phyloP scores from a whole-genome alignment of 495 filamentous ascomycete genomes.

The Hypoxylon trugodes region DNA sequence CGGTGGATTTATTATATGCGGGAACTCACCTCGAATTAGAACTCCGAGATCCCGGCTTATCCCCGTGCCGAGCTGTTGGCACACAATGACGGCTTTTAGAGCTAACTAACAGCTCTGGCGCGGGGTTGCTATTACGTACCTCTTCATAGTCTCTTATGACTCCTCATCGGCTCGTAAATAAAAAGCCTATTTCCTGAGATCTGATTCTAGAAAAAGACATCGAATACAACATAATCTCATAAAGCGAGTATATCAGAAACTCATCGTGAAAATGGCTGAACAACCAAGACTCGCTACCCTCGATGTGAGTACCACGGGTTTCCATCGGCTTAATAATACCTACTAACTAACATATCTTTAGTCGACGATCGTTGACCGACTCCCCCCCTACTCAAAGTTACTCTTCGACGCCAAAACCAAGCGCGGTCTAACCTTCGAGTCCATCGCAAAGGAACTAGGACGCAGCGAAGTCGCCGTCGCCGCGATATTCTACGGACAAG shows the following conservation, averaged over 20 bases:
- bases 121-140: slow-evolving; percentile 40
- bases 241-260: slow-evolving; percentile 1
- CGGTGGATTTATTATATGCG: slow-evolving; percentile 37
- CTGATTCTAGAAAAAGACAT: background rate
- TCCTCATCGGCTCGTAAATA: slow-evolving; percentile 18
- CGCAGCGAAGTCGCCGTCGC: slow-evolving; percentile 91
- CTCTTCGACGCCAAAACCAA: slow-evolving; percentile 87
- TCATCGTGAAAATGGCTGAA: slow-evolving; percentile 43
- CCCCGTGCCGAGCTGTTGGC: slow-evolving; percentile 34
- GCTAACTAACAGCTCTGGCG: slow-evolving; percentile 27
- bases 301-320: slow-evolving; percentile 41
- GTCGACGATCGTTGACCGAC: slow-evolving; percentile 54
- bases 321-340: background rate
- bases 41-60: slow-evolving; percentile 46
- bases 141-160: slow-evolving; percentile 3
- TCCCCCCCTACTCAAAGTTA: slow-evolving; percentile 73
- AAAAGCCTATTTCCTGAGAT: background rate
- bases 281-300: slow-evolving; percentile 45
- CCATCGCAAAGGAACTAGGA: slow-evolving; percentile 77
- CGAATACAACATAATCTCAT: background rate
- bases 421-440: slow-evolving; percentile 79
- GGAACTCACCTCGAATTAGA: slow-evolving; percentile 12
- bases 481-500: slow-evolving; percentile 95
- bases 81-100: slow-evolving; percentile 24
- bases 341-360: slow-evolving; percentile 37